Conservation (phyloP, 2,329 filamentous ascomycete genomes). For the Penicillium hesseltinei region DNA sequence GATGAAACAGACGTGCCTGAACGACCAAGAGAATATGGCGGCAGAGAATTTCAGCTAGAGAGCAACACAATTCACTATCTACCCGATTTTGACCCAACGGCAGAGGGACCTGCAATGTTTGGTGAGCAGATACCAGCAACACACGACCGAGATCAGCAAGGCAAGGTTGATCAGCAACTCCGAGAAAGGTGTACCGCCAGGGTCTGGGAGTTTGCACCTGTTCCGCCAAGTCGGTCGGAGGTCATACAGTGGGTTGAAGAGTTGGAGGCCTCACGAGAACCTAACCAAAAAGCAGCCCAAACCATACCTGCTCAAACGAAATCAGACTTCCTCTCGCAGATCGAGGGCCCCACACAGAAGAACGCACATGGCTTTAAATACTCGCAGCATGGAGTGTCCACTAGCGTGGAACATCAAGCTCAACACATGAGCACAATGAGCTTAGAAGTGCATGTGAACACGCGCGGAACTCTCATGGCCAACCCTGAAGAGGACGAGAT, state of each 20-base stretch:
- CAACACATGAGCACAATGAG: constrained; percentile 98
- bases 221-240: constrained; percentile 68
- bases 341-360: constrained; percentile 81
- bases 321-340: constrained; percentile 66
- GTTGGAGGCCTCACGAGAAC: constrained; percentile 16
- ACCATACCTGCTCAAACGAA: constrained; percentile 19
- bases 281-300: constrained; percentile 7
- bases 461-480: constrained; percentile 73
- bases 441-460: constrained; percentile 88
- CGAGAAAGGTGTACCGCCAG: constrained; percentile 60
- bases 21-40: constrained; percentile 77
- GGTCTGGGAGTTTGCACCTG: constrained; percentile 72
- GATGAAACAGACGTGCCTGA: constrained; percentile 79
- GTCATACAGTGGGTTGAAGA: constrained; percentile 67
- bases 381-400: constrained; percentile 71
- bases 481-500: constrained; percentile 91
- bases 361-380: constrained; percentile 83
- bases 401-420: constrained; percentile 75
- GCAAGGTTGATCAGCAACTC: constrained; percentile 52
- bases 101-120: constrained; percentile 55
- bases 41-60: constrained; percentile 75
- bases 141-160: constrained; percentile 53
- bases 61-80: constrained; percentile 76
- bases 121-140: constrained; percentile 52
- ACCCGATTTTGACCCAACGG: constrained; percentile 69